Evolutionary conservation across 441 rosid genomes (phyloP), one percentile per base, ranked within the genome.

Genomic region (Geranium incanum): DNA sequence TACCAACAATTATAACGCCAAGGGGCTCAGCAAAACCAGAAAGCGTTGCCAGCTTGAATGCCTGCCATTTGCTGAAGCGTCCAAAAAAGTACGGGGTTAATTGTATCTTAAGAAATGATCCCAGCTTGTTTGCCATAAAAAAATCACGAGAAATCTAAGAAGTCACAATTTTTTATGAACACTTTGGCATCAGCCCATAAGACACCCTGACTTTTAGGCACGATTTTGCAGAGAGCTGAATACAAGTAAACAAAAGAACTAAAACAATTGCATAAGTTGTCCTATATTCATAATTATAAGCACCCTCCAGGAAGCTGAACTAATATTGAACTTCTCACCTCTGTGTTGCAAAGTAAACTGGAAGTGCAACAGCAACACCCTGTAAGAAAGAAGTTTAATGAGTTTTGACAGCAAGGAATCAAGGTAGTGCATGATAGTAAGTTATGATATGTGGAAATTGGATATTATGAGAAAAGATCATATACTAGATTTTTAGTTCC

Each of bases 291-390:
- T 55, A 55, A 55, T 11, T 9, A 38, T 28, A 68, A 74, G 37
- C 1, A 66, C 36, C 60, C 59, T 48, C 71, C 52, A 72, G 68
- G 18, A 69, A 52, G 73, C 70, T 69, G 39, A 71, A 65, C 66
- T 45, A 59, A 59, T 18, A 70, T 68, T 15, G 3, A 72, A 39
- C 63, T 74, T 75, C 81, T 77, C 79, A 92, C 98, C 98, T 95
- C 75, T 92, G 91, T 36, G 99, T 95, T 16, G 98, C 99, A 84
- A 92, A 95, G 80, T 95, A 95, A 68, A 92, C 79, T 21, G 99
- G 99, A 77, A 95, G 90, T 41, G 99, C 98, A 73, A 95, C 99
- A 71, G 97, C 98, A 69, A 95, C 96, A 79, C 97, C 98, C 97
- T 92, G 83, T 39, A 64, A 21, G 75, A 77, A 78, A 70, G 18